Evolutionary conservation across 495 filamentous ascomycete genomes (phyloP), one percentile per base, ranked within the genome.

Genomic region (Penicillium steckii): DNA sequence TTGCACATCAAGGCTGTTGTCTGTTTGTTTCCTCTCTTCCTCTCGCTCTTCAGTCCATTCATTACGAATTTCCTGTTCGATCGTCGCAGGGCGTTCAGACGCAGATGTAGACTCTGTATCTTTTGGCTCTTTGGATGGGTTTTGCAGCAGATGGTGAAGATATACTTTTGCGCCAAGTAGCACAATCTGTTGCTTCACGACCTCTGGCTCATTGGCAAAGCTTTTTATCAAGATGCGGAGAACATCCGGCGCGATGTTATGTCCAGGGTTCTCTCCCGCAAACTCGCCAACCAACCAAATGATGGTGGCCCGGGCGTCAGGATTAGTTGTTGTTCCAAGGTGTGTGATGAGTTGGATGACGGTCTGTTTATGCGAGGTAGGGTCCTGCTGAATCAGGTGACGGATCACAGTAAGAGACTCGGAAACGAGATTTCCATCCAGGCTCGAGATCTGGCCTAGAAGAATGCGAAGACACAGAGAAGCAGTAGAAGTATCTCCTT

Each of bases 271-370:
- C 9, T 86, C 59, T 0, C 89, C 89, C 1, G 94, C 83, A 60
- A 90, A 97, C 69, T 98, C 94, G 44, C 94, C 94, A 0, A 98
- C 92, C 3, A 98, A 84, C 94, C 94, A 98, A 57, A 97, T 89
- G 52, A 97, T 96, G 26, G 85, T 93, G 12, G 95, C 93, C 48
- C 94, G 79, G 3, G 94, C 95, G 47, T 88, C 85, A 4, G 94
- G 83, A 50, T 90, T 89, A 2, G 85, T 91, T 8, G 88, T 87
- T 3, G 84, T 84, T 52, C 96, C 91, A 6, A 98, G 81, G 55
- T 95, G 87, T 66, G 91, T 95, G 7, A 95, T 93, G n/a, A 98
- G 73, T 40, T 90, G 80, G 29, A 96, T 83, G 5, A 98, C 92
- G 0, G 93, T 98, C 46, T 75, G 78, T 25, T 74, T 75, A 59